Base-by-base conservation (phyloP, 306 rosid species). In the Fragaria iinumae region DNA sequence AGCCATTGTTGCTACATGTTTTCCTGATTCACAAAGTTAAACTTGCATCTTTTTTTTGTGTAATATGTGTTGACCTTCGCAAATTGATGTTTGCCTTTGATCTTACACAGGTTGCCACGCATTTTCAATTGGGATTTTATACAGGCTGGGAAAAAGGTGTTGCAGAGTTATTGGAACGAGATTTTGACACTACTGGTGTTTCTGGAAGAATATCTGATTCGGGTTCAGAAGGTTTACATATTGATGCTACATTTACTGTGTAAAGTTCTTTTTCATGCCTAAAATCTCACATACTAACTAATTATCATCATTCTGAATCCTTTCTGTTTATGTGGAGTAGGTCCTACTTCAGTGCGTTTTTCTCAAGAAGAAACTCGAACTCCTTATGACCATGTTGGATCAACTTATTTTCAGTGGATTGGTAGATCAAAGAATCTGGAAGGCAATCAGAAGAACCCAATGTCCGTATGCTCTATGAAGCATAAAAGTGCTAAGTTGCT, bases 111-210 rank as follows among this genome's bases (percentile, higher is more conserved):
- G 82, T 90, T 77, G 83, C 84, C 79, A 77, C 70, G 32, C 25
- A 29, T 59, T 94, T 94, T 75, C 5, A 80, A 3, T 83, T 86
- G 76, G 98, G 98, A 75, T 94, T 94, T 84, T 93, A 94, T 81
- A 25, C 77, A 14, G 12, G 86, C 77, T 94, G 98, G 97, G 90
- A 85, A 80, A 53, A 50, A 68, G 79, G 34, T 83, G 90, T 84
- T 59, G 79, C 49, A 44, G 80, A 78, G 56, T 75, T 73, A 75
- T 71, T 67, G 55, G 72, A 75, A 62, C 76, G 73, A 77, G 85
- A 87, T 69, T 69, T 77, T 32, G 49, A 74, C 57, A 9, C 67
- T 43, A 9, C 25, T 34, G 36, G 13, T 86, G 69, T 62, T 82
- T 52, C 59, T 18, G 82, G 34, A 45, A 63, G 50, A 70, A 67